Percentiles rank a stretch among this genome's conserved stretches.
Evolutionary conservation across 2,329 filamentous ascomycete species (phyloP).

Genomic region (Claviceps sorghi): DNA sequence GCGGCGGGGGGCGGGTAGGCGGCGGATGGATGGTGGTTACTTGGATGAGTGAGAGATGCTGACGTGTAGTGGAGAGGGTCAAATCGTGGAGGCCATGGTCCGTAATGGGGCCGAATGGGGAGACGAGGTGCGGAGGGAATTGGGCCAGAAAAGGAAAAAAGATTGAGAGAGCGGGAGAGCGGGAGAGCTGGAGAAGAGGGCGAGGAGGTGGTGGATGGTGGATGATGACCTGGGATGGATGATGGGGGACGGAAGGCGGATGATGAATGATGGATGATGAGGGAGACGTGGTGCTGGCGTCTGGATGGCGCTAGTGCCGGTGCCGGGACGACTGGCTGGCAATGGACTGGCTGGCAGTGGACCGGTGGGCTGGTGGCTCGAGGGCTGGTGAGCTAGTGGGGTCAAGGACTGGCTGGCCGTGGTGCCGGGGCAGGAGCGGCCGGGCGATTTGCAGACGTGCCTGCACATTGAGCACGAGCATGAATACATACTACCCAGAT

Average conservation of each 20-base stretch:
- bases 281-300: not conserved
- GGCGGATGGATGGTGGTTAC: not conserved
- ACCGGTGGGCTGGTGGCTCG: too few relatives aligned
- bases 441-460: too few relatives aligned
- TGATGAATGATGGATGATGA: too few relatives aligned
- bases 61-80: slow-evolving; percentile 9
- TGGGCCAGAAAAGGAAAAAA: not conserved
- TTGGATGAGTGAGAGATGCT: not conserved
- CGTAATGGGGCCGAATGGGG: slow-evolving; percentile 8
- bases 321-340: not conserved
- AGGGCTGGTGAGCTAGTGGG: too few relatives aligned
- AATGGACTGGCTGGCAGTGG: too few relatives aligned
- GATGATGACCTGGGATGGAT: too few relatives aligned
- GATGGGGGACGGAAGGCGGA: not conserved
- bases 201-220: not conserved
- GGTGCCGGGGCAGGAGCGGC: too few relatives aligned
- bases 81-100: slow-evolving; percentile 26
- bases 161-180: not conserved
- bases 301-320: not conserved
- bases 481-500: too few relatives aligned
- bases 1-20: not conserved
- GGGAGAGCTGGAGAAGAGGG: not conserved
- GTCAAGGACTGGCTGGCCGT: too few relatives aligned
- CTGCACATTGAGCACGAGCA: too few relatives aligned
- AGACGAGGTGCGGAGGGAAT: not conserved